Base-by-base conservation (phyloP, 257 asterid genomes). In the Solanum bulbocastanum region DNA sequence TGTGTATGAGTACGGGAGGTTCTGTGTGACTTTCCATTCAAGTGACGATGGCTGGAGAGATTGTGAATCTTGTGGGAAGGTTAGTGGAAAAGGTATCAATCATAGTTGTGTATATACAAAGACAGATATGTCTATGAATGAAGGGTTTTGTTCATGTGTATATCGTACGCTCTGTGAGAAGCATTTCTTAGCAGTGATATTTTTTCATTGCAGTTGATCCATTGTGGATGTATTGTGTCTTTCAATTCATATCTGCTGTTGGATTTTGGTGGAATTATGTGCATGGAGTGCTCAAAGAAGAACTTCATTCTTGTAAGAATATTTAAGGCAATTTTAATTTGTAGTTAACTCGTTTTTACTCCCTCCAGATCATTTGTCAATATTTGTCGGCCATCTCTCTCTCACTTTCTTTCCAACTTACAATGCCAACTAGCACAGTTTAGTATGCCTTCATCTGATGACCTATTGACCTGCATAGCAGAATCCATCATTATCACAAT, bases 141-240 rank as follows among this genome's bases (percentile, higher is more conserved):
- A 32, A 6, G 62, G 37, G 23, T 3, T 4, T 9, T 49, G 39
- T 73, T 69, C 30, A 27, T 82, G 44, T 44, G 32, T 46, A 74
- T 65, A 40, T 25, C 4, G 22, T 14, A 62, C 11, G 2, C 18
- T 25, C 66, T 66, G 39, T 13, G 82, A 62, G 78, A 44, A 84
- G 46, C 49, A 32, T 30, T 42, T 14, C n/a, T 42, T 42, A 78
- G 42, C 46, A 39, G 30, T 75, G 15, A 65, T 58, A 7, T 71
- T 79, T 79, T 33, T 16, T 87, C 40, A 20, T 66, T 37, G 92
- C 96, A 93, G 98, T 84, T 91, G 92, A 90, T 95, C 90, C 98
- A 95, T 88, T 95, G 98, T 91, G 98, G 98, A 89, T 95, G 98
- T 83, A 88, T 94, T 40, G 98, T 92, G 86, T 95, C 98, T 75